A percentile compares a stretch with the other conserved stretches of the same genome.
Conservation (phyloP, 2,329 filamentous ascomycete genomes). For the Sporothrix pallida region DNA sequence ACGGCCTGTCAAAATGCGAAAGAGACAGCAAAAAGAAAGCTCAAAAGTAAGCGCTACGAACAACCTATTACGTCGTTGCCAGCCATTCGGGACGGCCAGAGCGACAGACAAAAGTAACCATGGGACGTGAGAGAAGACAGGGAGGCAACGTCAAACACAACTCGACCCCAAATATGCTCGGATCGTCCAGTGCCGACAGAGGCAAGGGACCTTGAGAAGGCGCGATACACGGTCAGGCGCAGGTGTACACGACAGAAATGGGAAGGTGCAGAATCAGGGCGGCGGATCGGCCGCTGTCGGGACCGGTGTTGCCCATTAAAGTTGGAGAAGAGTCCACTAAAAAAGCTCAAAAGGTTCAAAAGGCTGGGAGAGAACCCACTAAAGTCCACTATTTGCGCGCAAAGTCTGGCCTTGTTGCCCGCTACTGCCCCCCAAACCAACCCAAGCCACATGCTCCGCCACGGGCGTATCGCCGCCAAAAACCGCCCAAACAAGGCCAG, state of each 20-base stretch:
- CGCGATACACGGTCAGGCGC: neutral
- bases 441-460: slow-evolving; percentile 18
- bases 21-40: neutral
- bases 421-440: neutral
- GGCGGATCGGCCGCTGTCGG: slow-evolving; percentile 8
- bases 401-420: neutral
- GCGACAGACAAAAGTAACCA: neutral
- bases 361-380: neutral
- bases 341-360: neutral
- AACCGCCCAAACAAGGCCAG: neutral
- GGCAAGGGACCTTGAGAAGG: slow-evolving; percentile 1
- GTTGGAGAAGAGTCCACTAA: neutral
- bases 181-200: slow-evolving; percentile 4
- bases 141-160: neutral
- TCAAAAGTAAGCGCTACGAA: neutral
- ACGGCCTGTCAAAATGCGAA: too few relatives aligned
- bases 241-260: neutral
- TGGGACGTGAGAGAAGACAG: neutral
- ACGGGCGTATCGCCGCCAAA: slow-evolving; percentile 6
- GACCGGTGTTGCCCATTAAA: neutral
- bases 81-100: neutral
- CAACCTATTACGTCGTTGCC: neutral
- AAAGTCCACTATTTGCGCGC: neutral
- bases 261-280: neutral
- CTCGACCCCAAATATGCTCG: too few relatives aligned